Evolutionary conservation across 1,139 yeast genomes (phyloP), one percentile per base, ranked within the genome.

Genomic region (Saccharomycopsis phalli): DNA sequence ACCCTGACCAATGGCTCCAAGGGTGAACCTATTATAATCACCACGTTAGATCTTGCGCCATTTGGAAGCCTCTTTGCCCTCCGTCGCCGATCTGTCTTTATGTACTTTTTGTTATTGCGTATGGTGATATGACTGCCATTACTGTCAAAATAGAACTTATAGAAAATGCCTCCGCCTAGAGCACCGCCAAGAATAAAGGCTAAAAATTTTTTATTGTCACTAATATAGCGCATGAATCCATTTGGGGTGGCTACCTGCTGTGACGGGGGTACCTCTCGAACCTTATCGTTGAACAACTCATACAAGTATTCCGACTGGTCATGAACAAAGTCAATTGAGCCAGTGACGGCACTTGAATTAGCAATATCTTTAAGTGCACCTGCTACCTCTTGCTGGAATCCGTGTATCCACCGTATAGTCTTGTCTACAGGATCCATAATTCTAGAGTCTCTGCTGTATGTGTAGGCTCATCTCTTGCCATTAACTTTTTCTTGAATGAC

Each of bases 21-120:
- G 1, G 91, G 88, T 2, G 88, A 79, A 1, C 94, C 94, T 2
- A 83, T 69, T 4, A 84, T 62, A 25, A 84, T 62, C 0, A 83
- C 74, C 4, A 81, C 91, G 51, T 83, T 93, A 44, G 71, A 69
- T 34, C 94, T 62, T 2, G 84, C 83, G 0, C 93, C 94, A 49
- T 78, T 78, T 7, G 71, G 51, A 27, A 83, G 63, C 46, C 76
- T 69, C 3, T 69, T 67, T 0, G 87, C 94, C 47, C 79, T 62
- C 51, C 94, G 63, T 35, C 54, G 53, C 2, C 25, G 41, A 17
- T 37, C 37, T 11, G 39, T 39, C n/a, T 23, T 18, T 3, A 35
- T 44, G 21, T 44, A 44, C 37, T 36, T 32, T 27, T 44, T 35
- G 34, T 44, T 42, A 25, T 42, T 38, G 27, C 40, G 31, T 10